These are phyloP conservation scores for Fulvia fulva DNA, from an alignment of 2,329 filamentous ascomycete species.

Conservation along the genomic window DNA sequence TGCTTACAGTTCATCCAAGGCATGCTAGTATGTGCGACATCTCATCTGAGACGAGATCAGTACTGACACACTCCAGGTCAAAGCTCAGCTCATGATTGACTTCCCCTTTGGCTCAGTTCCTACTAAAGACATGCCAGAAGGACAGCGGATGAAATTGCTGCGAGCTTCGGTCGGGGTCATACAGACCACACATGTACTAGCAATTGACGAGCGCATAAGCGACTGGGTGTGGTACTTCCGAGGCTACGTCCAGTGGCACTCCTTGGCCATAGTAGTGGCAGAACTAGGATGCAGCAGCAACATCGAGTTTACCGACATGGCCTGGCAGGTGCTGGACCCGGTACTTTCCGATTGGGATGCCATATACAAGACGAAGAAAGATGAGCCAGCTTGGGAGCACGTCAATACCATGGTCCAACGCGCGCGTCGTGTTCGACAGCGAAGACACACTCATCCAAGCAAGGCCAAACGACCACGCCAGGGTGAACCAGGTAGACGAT, in stretches of 20 bases:
- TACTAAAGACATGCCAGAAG: conserved; percentile 17
- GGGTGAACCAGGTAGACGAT: conserved; percentile 2
- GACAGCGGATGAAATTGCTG: conserved; percentile 21
- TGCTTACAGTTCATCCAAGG: conserved; percentile 21
- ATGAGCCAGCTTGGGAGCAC: conserved; percentile 28
- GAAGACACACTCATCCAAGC: neutral
- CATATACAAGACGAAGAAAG: conserved; percentile 20
- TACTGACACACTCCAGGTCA: conserved; percentile 13
- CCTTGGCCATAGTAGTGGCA: conserved; percentile 27
- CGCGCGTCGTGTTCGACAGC: conserved; percentile 16
- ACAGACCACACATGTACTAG: conserved; percentile 18
- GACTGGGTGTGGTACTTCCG: conserved; percentile 27
- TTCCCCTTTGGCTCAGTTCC: conserved; percentile 23
- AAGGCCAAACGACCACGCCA: neutral
- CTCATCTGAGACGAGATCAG: neutral
- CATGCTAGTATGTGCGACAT: conserved; percentile 19
- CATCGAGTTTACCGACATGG: conserved; percentile 19
- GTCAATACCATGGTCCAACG: conserved; percentile 27
- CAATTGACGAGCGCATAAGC: conserved; percentile 15
- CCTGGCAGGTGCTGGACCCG: conserved; percentile 28
- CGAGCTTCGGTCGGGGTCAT: conserved; percentile 27
- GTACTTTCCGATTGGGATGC: conserved; percentile 26
- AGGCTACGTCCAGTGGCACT: conserved; percentile 29
- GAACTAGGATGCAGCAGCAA: conserved; percentile 26
- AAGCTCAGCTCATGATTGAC: conserved; percentile 27